These are phyloP conservation scores for Fraxinus sp. DNA, from an alignment of 305 asterid genomes.

Conservation along the genomic window DNA sequence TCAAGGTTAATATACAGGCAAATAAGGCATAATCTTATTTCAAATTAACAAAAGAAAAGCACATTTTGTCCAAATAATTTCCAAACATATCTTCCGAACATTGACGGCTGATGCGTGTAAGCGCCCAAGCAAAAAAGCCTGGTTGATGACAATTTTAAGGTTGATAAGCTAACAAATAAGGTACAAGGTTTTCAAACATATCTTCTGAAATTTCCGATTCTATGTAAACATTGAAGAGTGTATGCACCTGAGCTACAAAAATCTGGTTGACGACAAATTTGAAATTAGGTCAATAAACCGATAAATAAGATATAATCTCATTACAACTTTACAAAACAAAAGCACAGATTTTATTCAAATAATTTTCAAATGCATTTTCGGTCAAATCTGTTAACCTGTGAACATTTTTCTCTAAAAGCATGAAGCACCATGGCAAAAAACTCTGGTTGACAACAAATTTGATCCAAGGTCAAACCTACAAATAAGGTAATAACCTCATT, in stretches of 20 bases:
- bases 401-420: not conserved
- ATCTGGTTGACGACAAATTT: not conserved
- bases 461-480: not conserved
- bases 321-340: not conserved
- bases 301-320: conserved; percentile 15
- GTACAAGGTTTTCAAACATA: not conserved
- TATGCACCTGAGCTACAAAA: not conserved
- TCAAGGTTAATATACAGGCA: not conserved
- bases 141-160: not conserved
- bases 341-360: conserved; percentile 9
- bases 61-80: not conserved
- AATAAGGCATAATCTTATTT: not conserved
- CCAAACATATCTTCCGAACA: not conserved
- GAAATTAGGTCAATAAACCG: conserved; percentile 2
- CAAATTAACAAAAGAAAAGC: not conserved
- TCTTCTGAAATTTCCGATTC: not conserved
- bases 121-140: not conserved
- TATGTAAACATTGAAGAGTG: not conserved
- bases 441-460: conserved; percentile 4
- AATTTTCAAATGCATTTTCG: conserved; percentile 22
- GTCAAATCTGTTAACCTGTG: not conserved
- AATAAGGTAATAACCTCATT: not conserved
- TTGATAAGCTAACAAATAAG: not conserved
- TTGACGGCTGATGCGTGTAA: not conserved
- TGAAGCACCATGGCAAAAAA: not conserved